Evolutionary conservation across 2,329 filamentous ascomycete species (phyloP).

Genomic region (Ustulina deusta): DNA sequence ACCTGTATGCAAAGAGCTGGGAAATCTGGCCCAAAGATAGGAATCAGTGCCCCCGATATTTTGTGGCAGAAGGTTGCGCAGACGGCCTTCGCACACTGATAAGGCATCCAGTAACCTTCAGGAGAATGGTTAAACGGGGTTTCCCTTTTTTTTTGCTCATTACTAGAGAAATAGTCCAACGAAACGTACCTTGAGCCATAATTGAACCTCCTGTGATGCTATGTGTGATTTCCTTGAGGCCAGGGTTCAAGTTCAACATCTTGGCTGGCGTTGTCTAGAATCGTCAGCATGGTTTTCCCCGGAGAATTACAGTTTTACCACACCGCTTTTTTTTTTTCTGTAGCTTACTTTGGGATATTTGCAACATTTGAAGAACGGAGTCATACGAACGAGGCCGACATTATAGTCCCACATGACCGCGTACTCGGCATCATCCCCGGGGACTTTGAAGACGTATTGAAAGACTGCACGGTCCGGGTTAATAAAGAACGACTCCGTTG

Average conservation of each 20-base stretch:
- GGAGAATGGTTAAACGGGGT: conserved; percentile 1
- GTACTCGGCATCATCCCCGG: conserved; percentile 74
- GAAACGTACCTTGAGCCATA: conserved; percentile 81
- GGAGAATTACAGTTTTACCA: not conserved
- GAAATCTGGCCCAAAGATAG: conserved; percentile 89
- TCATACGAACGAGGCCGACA: conserved; percentile 91
- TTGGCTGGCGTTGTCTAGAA: conserved; percentile 86
- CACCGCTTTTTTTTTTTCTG: not conserved
- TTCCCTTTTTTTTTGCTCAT: not conserved
- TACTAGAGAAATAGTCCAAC: conserved; percentile 4
- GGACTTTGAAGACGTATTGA: conserved; percentile 83
- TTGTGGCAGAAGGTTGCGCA: conserved; percentile 89
- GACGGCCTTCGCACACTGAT: conserved; percentile 83
- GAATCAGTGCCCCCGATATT: conserved; percentile 87
- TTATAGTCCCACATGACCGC: conserved; percentile 98
- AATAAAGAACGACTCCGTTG: conserved; percentile 32
- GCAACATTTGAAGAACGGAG: conserved; percentile 92
- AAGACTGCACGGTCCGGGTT: conserved; percentile 68
- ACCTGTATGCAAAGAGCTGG: conserved; percentile 76
- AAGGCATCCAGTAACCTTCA: conserved; percentile 97
- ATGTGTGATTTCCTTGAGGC: conserved; percentile 88
- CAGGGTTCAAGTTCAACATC: conserved; percentile 81
- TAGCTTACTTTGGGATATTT: conserved; percentile 82
- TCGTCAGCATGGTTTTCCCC: conserved; percentile 11
- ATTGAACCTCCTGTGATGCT: conserved; percentile 95